A percentile compares a stretch with the other conserved stretches of the same genome.
phyloP scores from a whole-genome alignment of 2,329 filamentous ascomycete species.

The Clarireedia hainanense region DNA sequence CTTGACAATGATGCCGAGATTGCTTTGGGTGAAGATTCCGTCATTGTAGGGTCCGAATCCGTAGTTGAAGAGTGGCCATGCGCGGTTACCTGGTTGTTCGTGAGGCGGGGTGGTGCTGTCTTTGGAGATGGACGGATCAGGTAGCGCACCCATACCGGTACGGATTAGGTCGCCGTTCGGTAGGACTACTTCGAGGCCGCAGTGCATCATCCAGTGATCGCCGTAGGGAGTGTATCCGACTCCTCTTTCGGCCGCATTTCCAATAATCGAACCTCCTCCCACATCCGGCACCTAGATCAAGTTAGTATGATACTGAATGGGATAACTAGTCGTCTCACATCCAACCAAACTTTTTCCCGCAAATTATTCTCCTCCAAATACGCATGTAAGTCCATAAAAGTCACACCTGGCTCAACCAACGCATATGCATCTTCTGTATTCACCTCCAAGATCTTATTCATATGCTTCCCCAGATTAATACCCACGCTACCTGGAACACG shows the following conservation, averaged over 20 bases:
- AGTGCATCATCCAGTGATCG: slow-evolving; percentile 34
- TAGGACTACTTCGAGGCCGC: slow-evolving; percentile 38
- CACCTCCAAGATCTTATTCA: slow-evolving; percentile 45
- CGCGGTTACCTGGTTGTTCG: slow-evolving; percentile 31
- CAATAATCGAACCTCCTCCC: slow-evolving; percentile 37
- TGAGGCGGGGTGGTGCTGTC: not conserved
- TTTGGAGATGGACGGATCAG: slow-evolving; percentile 7
- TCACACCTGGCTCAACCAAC: slow-evolving; percentile 48
- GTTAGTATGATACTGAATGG: no score
- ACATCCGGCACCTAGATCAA: slow-evolving; percentile 20
- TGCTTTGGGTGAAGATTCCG: slow-evolving; percentile 44
- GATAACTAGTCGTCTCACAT: slow-evolving; percentile 19
- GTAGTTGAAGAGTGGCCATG: slow-evolving; percentile 31
- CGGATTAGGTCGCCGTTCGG: slow-evolving; percentile 38
- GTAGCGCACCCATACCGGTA: slow-evolving; percentile 41
- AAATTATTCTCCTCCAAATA: slow-evolving; percentile 38
- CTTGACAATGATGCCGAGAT: slow-evolving; percentile 45
- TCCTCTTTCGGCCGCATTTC: slow-evolving; percentile 39
- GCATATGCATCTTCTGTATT: slow-evolving; percentile 41
- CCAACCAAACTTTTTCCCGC: slow-evolving; percentile 34
- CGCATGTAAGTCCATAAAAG: slow-evolving; percentile 44
- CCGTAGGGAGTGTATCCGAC: slow-evolving; percentile 40
- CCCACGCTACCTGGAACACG: slow-evolving; percentile 43
- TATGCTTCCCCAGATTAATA: slow-evolving; percentile 43
- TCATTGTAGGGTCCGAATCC: slow-evolving; percentile 31